Percentiles rank a stretch among this genome's conserved stretches.
These are phyloP conservation scores for Candida chauliodis DNA, from an alignment of 805 yeast genomes.

Conservation along the genomic window DNA sequence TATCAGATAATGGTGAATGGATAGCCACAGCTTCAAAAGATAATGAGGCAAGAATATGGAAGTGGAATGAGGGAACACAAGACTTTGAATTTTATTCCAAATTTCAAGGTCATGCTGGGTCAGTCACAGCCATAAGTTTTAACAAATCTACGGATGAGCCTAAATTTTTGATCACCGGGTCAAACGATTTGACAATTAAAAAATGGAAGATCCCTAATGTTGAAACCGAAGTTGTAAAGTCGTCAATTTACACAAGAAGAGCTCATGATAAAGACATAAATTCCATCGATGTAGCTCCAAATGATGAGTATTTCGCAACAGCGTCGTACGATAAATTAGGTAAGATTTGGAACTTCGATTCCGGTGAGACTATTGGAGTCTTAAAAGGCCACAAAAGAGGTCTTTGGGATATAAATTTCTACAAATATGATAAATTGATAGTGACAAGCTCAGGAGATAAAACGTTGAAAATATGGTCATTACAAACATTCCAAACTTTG, in stretches of 20 bases:
- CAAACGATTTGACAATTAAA: constrained; percentile 80
- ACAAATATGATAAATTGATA: constrained; percentile 70
- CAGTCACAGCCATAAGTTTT: constrained; percentile 78
- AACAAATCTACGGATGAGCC: constrained; percentile 60
- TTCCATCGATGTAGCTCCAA: constrained; percentile 84
- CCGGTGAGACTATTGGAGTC: constrained; percentile 86
- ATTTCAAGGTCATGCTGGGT: constrained; percentile 82
- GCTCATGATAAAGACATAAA: constrained; percentile 98
- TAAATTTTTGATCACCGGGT: constrained; percentile 71
- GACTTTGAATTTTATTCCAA: constrained; percentile 49
- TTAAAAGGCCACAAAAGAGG: constrained; percentile 92
- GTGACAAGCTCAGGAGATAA: constrained; percentile 92
- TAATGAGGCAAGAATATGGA: constrained; percentile 81
- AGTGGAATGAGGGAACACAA: constrained; percentile 42
- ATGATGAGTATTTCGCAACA: constrained; percentile 82
- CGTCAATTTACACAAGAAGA: constrained; percentile 83
- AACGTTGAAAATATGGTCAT: constrained; percentile 84
- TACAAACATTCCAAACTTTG: constrained; percentile 69
- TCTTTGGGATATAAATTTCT: constrained; percentile 86
- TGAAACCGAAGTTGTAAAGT: constrained; percentile 37
- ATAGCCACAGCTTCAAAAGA: constrained; percentile 91
- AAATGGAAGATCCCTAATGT: constrained; percentile 73
- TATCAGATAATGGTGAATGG: constrained; percentile 81
- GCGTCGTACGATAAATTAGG: constrained; percentile 93
- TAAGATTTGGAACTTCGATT: constrained; percentile 79